phyloP scores from a whole-genome alignment of 2,329 filamentous ascomycete genomes.

The Verticillium isaacii region DNA sequence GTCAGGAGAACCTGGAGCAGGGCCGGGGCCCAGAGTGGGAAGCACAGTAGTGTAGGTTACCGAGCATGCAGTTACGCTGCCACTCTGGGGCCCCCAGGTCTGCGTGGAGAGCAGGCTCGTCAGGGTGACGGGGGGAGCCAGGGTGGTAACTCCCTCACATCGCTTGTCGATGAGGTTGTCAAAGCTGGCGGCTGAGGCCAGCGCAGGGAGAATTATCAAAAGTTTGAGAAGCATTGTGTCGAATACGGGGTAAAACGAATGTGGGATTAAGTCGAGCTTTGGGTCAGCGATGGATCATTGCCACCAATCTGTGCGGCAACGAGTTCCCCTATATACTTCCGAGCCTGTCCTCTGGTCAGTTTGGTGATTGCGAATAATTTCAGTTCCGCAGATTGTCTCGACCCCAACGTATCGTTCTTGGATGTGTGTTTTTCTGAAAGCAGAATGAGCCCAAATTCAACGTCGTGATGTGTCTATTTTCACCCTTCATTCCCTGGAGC shows the following conservation, averaged over 20 bases:
- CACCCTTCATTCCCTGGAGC: neutral
- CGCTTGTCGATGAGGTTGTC: neutral
- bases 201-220: neutral
- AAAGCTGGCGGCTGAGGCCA: neutral
- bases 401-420: neutral
- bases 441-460: neutral
- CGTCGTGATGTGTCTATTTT: neutral
- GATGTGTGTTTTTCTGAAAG: neutral
- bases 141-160: neutral
- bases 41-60: neutral
- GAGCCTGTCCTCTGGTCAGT: neutral
- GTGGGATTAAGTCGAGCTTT: neutral
- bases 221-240: neutral
- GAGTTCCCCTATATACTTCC: neutral
- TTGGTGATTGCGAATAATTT: neutral
- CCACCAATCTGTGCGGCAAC: neutral
- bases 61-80: neutral
- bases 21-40: neutral
- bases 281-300: neutral
- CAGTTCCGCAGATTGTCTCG: neutral
- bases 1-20: neutral
- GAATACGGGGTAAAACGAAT: neutral
- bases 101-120: neutral
- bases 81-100: neutral
- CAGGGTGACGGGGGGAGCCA: neutral